Evolutionary conservation across 495 filamentous ascomycete genomes (phyloP).

Genomic region (Oleoguttula mirabilis): DNA sequence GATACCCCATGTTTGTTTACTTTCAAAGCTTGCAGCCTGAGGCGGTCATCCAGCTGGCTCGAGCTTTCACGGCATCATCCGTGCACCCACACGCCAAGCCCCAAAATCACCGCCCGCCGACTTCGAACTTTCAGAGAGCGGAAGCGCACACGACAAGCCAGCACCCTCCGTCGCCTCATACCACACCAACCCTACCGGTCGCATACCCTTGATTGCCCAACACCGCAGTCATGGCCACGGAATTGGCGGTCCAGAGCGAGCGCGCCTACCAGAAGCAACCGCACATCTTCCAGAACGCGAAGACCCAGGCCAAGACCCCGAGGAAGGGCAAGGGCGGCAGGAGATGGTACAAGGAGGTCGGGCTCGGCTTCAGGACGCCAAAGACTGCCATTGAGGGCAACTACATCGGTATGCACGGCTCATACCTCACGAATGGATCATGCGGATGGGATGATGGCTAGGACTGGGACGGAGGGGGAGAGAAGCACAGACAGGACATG

Average conservation of each 20-base stretch:
- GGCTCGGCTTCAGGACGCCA: constrained; percentile 95
- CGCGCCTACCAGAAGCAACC: constrained; percentile 52
- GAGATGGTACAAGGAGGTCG: constrained; percentile 99
- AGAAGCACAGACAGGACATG: too few species aligned
- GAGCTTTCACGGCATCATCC: too few species aligned
- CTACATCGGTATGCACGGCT: constrained; percentile 81
- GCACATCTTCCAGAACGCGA: constrained; percentile 96
- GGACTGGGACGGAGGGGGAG: not conserved
- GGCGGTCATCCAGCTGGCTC: too few species aligned
- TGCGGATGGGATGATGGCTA: not conserved
- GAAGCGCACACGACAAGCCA: not conserved
- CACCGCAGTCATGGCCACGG: constrained; percentile 29
- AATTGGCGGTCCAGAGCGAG: constrained; percentile 29
- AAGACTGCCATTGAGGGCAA: constrained; percentile 93
- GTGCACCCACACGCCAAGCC: too few species aligned
- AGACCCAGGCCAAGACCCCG: constrained; percentile 71
- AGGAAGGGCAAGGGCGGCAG: constrained; percentile 73
- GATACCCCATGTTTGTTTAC: too few species aligned
- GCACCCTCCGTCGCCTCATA: not conserved
- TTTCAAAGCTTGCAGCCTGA: too few species aligned
- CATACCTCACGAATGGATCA: not conserved
- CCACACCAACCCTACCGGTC: not conserved
- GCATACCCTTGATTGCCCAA: constrained; percentile 3
- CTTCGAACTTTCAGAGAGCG: constrained; percentile 2
- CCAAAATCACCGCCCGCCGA: not conserved